Percentiles rank a stretch among this genome's conserved stretches.
phyloP scores from a whole-genome alignment of 164 flowering plant genomes.

The Dillenia suffruticosa region DNA sequence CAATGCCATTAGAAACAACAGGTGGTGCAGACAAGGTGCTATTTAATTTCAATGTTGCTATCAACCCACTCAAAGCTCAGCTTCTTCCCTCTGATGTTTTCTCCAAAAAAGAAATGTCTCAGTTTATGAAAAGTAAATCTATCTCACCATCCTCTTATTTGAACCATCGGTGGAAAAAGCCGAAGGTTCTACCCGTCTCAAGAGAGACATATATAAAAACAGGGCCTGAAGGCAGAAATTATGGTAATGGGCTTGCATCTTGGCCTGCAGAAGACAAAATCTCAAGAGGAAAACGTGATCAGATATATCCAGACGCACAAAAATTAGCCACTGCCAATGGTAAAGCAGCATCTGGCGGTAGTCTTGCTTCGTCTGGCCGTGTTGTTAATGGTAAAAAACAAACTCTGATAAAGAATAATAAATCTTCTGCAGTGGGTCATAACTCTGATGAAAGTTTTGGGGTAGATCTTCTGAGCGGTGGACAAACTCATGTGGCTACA shows the following conservation, averaged over 20 bases:
- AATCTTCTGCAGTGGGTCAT: slow-evolving; percentile 12
- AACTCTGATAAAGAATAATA: slow-evolving; percentile 11
- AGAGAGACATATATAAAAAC: slow-evolving; percentile 19
- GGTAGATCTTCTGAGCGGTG: slow-evolving; percentile 21
- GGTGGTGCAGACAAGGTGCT: slow-evolving; percentile 21
- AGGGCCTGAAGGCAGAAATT: slow-evolving; percentile 12
- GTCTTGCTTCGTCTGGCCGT: slow-evolving; percentile 19
- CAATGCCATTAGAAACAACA: slow-evolving; percentile 7
- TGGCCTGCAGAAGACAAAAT: slow-evolving; percentile 17
- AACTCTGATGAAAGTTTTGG: slow-evolving; percentile 12
- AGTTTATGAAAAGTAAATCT: slow-evolving; percentile 42
- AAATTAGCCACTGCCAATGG: slow-evolving; percentile 14
- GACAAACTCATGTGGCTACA: slow-evolving; percentile 22
- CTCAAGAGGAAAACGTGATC: slow-evolving; percentile 29
- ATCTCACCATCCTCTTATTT: slow-evolving; percentile 47
- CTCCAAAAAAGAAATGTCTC: slow-evolving; percentile 73
- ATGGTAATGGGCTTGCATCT: slow-evolving; percentile 10
- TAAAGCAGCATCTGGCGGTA: slow-evolving; percentile 14
- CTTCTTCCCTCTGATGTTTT: slow-evolving; percentile 69
- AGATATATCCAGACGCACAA: slow-evolving; percentile 13
- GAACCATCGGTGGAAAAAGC: slow-evolving; percentile 29
- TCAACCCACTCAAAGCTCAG: slow-evolving; percentile 74
- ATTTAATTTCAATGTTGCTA: slow-evolving; percentile 14
- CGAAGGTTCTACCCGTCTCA: slow-evolving; percentile 26
- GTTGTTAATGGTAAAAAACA: slow-evolving; percentile 20